Evolutionary conservation across 495 filamentous ascomycete species (phyloP), one percentile per base, ranked within the genome.

Genomic region (Chaetomidium leptoderma): DNA sequence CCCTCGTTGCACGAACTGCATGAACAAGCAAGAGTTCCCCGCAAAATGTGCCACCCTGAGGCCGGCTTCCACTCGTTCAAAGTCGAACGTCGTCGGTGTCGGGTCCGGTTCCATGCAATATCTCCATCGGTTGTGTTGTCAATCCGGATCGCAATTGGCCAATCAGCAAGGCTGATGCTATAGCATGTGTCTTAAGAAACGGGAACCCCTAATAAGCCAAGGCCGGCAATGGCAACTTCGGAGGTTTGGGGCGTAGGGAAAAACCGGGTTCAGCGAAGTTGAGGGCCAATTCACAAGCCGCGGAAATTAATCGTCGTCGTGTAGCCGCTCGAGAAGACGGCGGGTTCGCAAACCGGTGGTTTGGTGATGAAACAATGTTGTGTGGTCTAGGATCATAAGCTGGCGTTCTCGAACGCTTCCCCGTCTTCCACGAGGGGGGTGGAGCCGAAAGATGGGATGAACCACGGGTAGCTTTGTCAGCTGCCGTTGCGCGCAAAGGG

Each of bases 131-230:
- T 19, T 39, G 51, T 4, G 29, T 0, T 23, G 44, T 17, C 30
- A 45, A 52, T 37, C 48, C 47, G 19, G 7, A 24, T 17, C 7
- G 11, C 50, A 40, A 61, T 61, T 58, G 55, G 52, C 24, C 49
- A 63, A 59, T 58, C 23, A 58, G 58, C 29, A 51, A 35, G 50
- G 33, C 30, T 36, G 17, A 35, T 16, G 53, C 49, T 61, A 66
- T 66, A 66, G 61, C 55, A 64, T 61, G 48, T 14, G 37, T 48
- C 14, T 40, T 62, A 64, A 59, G 50, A 36, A 52, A 35, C n/a
- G 29, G 32, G 26, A 4, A 35, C 51, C 29, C 45, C 29, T 17
- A 36, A 47, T 21, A 53, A 52, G 58, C 58, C 44, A 59, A 62
- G 42, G 21, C 36, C 51, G 26, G 53, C 35, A 44, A 23, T 42